Base-by-base conservation (phyloP, 495 filamentous ascomycete genomes). In the Penicillium coffeae region DNA sequence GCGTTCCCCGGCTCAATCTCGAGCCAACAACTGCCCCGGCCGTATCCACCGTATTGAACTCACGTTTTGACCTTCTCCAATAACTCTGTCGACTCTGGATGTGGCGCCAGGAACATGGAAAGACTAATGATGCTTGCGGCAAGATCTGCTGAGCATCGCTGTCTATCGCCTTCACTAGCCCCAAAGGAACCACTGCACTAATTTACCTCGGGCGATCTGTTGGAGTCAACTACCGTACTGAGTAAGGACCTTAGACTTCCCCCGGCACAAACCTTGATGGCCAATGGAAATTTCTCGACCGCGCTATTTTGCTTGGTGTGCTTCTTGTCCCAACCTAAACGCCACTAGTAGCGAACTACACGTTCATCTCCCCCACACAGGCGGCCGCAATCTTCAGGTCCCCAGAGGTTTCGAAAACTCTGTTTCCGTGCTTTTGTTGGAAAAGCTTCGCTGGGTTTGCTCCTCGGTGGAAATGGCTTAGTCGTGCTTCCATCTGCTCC, bases 101-200 rank as follows among this genome's bases (percentile, higher is more conserved):
- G 51, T 48, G 45, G 47, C 50, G 47, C 30, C 22, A 43, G 48
- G 47, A 51, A 51, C 52, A 46, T 50, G 45, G 46, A 32, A 27
- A 25, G 16, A 35, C 8, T 14, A 44, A 12, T 14, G 4, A 27
- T 47, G 41, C 38, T 33, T 54, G 44, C 47, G 51, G 57, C 38
- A 57, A 51, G 58, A 60, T 60, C 58, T 51, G 32, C 54, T 52
- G 54, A 22, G 20, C 34, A 57, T 60, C 42, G 15, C 25, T 30
- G 25, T 30, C 25, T 30, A 30, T 30, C 25, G 25, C 25, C 4
- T 10, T 10, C 25, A 30, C 25, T 30, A 30, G 10, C 25, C 25
- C 25, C 25, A 30, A 30, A 30, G 25, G 25, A 30, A 30, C 5
- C 25, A 4, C 25, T 30, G 25, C 25, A 30, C 5, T n/a, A n/a